These are phyloP conservation scores for Xenoacremonium recifei DNA, from an alignment of 2,329 filamentous ascomycete species.

Conservation along the genomic window DNA sequence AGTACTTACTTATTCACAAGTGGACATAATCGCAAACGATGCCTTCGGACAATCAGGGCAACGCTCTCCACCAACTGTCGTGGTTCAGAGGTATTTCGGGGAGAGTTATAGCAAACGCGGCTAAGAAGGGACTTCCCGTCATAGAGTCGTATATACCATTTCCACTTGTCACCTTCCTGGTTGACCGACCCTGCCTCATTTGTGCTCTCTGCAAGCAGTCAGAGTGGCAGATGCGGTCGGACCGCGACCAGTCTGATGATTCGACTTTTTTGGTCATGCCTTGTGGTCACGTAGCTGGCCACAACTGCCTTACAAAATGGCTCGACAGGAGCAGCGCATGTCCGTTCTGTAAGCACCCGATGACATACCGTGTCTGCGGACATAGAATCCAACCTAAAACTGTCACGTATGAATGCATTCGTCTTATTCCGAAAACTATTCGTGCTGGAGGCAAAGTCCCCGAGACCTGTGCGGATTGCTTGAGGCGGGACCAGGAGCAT, in stretches of 20 bases:
- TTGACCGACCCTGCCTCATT: slow-evolving; percentile 22
- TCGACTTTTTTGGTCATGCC: slow-evolving; percentile 30
- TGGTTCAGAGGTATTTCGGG: too few relatives aligned
- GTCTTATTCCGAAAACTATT: slow-evolving; percentile 32
- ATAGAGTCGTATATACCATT: slow-evolving; percentile 26
- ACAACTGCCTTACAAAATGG: slow-evolving; percentile 28
- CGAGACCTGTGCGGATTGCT: slow-evolving; percentile 17
- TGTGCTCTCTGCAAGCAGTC: slow-evolving; percentile 27
- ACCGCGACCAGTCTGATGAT: slow-evolving; percentile 10
- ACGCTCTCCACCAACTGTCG: too few relatives aligned
- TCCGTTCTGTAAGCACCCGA: slow-evolving; percentile 32
- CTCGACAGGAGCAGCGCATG: slow-evolving; percentile 23
- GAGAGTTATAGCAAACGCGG: too few relatives aligned
- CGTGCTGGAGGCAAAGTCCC: slow-evolving; percentile 29
- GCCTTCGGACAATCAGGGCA: too few relatives aligned
- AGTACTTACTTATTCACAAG: too few relatives aligned
- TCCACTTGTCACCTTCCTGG: slow-evolving; percentile 26
- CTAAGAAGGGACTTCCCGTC: too few relatives aligned
- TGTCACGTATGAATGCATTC: slow-evolving; percentile 29
- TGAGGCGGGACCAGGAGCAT: slow-evolving; percentile 6
- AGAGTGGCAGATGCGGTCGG: slow-evolving; percentile 16
- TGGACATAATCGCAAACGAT: too few relatives aligned
- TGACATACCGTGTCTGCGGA: slow-evolving; percentile 28
- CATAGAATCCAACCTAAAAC: slow-evolving; percentile 26
- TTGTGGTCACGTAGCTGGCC: slow-evolving; percentile 35